Evolutionary conservation across 306 rosid species (phyloP), one percentile per base, ranked within the genome.

Genomic region (Vigna nakashimae): DNA sequence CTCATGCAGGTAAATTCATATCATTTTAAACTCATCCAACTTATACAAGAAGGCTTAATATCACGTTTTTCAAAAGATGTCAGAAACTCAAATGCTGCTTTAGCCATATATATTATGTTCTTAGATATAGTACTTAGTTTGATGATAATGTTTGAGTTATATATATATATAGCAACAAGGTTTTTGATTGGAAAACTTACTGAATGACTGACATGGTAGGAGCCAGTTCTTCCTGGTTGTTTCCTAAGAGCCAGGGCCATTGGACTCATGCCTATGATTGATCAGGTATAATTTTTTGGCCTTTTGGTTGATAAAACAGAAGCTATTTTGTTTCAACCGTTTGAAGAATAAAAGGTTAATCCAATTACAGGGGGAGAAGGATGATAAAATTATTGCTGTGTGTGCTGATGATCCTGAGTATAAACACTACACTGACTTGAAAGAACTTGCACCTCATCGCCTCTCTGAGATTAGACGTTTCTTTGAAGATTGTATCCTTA

Each of bases 251-350:
- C 99, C 70, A 87, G 79, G 76, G 92, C 98, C 85, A 88, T 96
- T 69, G 98, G 99, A 87, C 84, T 96, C 6, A 96, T 96, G 98
- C 97, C 99, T 18, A 96, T 96, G 99, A 96, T 96, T 81, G 99
- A 96, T 73, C 97, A 91, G 97, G 98, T 94, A 65, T n/a, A 85
- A 75, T 46, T 87, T 81, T 42, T 28, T 16, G 16, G 6, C 78
- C 56, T 69, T n/a, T 50, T 40, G 58, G 43, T 43, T 46, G 73
- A 52, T 24, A 20, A 14, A 77, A 32, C 20, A 55, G 24, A 17
- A 40, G 1, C 26, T 28, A 42, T 16, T 63, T 78, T 59, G 18
- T 69, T 70, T 34, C 17, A 3, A 58, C 4, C 15, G 7, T 68
- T 50, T 60, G 28, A 65, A 22, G 71, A 20, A 42, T 40, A 53